These are phyloP conservation scores for Phlyctochytrium arcticum DNA, from an alignment of 192 early-diverging fungal genomes.

Conservation along the genomic window DNA sequence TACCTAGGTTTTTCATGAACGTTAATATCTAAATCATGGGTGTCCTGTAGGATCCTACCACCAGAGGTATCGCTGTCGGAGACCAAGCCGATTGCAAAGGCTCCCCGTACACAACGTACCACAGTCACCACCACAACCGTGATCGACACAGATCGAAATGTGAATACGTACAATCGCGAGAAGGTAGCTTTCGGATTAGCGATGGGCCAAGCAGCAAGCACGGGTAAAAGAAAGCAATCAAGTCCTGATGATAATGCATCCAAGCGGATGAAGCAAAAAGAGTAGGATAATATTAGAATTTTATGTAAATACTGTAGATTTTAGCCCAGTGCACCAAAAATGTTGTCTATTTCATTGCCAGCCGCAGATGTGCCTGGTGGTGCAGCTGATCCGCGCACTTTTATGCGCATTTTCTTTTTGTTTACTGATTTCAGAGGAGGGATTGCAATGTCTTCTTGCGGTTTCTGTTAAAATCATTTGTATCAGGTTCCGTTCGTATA, in stretches of 20 bases:
- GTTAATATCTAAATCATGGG: not conserved
- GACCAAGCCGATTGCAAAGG: not conserved
- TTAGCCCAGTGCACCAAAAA: not conserved
- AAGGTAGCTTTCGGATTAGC: constrained; percentile 37
- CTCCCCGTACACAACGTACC: not conserved
- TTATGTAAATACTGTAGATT: not conserved
- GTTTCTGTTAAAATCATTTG: too few species aligned
- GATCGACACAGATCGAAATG: constrained; percentile 14
- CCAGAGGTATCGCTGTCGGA: constrained; percentile 12
- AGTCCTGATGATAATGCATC: not conserved
- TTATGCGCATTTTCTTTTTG: too few species aligned
- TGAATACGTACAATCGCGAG: constrained; percentile 22
- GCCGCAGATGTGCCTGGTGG: too few species aligned
- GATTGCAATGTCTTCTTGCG: too few species aligned
- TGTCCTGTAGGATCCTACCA: constrained; percentile 6
- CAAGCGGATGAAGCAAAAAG: not conserved
- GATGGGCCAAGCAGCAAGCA: not conserved
- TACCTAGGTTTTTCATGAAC: not conserved
- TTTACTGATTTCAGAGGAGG: too few species aligned
- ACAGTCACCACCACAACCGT: constrained; percentile 10
- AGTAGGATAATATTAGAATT: not conserved
- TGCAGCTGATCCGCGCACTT: too few species aligned
- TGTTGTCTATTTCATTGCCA: not conserved
- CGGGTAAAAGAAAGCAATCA: not conserved
- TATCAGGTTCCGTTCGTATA: too few species aligned